Evolutionary conservation across 805 yeast genomes (phyloP).

Genomic region (Yarrowia sp.): DNA sequence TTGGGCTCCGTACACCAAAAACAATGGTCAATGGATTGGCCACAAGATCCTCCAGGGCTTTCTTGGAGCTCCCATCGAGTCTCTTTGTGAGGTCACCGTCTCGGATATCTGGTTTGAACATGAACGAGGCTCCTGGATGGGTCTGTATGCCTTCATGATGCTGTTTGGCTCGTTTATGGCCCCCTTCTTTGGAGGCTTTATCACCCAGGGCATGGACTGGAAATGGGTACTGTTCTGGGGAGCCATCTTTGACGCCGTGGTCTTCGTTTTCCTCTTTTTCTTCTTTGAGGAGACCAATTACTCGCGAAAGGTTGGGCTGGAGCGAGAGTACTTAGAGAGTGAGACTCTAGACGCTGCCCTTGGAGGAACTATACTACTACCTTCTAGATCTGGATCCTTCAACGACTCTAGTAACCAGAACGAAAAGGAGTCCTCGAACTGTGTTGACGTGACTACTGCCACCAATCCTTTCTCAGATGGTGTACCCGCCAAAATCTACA

Average conservation of each 20-base stretch:
- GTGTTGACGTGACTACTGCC: neutral
- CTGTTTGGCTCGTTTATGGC: conserved; percentile 18
- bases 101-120: conserved; percentile 76
- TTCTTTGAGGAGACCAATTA: conserved; percentile 27
- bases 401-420: neutral
- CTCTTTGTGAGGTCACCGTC: conserved; percentile 60
- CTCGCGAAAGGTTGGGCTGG: conserved; percentile 1
- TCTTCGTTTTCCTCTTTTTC: conserved; percentile 16
- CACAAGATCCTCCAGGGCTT: conserved; percentile 45
- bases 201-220: conserved; percentile 25
- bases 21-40: conserved; percentile 43
- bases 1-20: conserved; percentile 44
- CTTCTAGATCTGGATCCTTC: neutral
- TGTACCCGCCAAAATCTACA: neutral
- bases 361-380: neutral
- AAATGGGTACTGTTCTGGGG: conserved; percentile 27
- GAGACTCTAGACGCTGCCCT: neutral
- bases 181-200: conserved; percentile 15
- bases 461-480: neutral
- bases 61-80: conserved; percentile 74
- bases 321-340: neutral
- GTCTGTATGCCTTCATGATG: conserved; percentile 69
- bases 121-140: conserved; percentile 68
- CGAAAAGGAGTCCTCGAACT: neutral
- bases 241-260: conserved; percentile 21